Base-by-base conservation (phyloP, 164 flowering plant species). In the Cinnamomum micranthum region DNA sequence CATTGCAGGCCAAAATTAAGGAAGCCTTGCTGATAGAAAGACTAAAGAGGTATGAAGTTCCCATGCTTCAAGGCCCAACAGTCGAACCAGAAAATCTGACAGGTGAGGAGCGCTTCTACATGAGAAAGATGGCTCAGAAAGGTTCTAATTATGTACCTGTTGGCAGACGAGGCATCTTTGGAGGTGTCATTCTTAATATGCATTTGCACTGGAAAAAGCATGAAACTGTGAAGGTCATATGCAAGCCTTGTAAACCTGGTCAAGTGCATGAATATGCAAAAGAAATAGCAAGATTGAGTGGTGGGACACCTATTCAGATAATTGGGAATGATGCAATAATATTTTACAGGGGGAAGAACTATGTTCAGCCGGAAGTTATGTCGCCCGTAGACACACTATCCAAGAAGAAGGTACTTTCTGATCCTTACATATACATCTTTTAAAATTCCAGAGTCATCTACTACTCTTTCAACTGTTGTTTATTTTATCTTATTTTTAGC, bases 151-250 rank as follows among this genome's bases (percentile, higher is more conserved):
- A 94, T 81, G 93, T 84, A 2, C 95, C 90, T 47, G 80, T 95
- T 78, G 97, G 98, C 65, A 84, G 90, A 84, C 84, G 98, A 86
- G 98, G 97, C 51, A 62, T 95, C 25, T 93, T 88, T 83, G 98
- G 97, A 58, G 98, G 98, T n/a, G 93, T 93, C 74, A 87, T 95
- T 79, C 94, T 91, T 13, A 94, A 94, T 73, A 94, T 94, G 98
- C 97, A 94, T 79, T 77, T 95, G 88, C 97, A 95, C 73, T 95
- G 98, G 98, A 95, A 95, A 85, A 91, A 86, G 71, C 98, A 95
- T 74, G 98, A 95, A 81, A 95, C 97, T 19, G 94, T 93, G n/a
- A 86, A 95, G 82, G 95, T 93, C 77, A 82, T 91, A 41, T 93
- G 92, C 87, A 93, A 91, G 73, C 87, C 90, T 74, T 90, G 94